phyloP scores from a whole-genome alignment of 371 early-diverging fungal species.

The Mortierella sp. region DNA sequence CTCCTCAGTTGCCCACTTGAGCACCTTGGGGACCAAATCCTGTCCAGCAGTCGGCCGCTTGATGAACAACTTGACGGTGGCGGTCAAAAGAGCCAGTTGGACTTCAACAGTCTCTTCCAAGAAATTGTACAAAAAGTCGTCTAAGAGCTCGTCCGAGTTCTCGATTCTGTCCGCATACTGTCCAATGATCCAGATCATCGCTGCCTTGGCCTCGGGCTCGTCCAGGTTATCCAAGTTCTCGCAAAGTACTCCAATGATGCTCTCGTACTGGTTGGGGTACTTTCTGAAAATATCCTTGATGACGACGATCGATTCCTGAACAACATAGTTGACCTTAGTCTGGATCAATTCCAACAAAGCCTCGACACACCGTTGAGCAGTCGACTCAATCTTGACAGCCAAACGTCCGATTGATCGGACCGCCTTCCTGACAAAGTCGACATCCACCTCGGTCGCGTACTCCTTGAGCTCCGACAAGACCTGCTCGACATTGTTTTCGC shows the following conservation, averaged over 20 bases:
- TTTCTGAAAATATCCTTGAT: slow-evolving; percentile 96
- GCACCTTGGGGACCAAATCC: slow-evolving; percentile 87
- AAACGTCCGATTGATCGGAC: slow-evolving; percentile 94
- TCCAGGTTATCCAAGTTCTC: slow-evolving; percentile 92
- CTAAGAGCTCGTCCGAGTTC: slow-evolving; percentile 88
- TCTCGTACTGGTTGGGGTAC: slow-evolving; percentile 95
- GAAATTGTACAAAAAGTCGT: slow-evolving; percentile 86
- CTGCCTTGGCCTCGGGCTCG: slow-evolving; percentile 96
- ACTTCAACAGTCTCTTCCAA: slow-evolving; percentile 83
- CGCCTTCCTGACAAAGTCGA: slow-evolving; percentile 95
- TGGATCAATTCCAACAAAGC: slow-evolving; percentile 88
- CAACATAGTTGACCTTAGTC: slow-evolving; percentile 94
- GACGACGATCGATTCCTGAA: slow-evolving; percentile 95
- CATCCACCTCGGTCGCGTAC: slow-evolving; percentile 96
- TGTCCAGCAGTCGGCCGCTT: slow-evolving; percentile 87
- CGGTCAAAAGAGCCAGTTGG: slow-evolving; percentile 90
- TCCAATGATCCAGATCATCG: slow-evolving; percentile 98
- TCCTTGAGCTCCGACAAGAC: slow-evolving; percentile 94
- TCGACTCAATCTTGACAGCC: slow-evolving; percentile 90
- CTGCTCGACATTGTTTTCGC: slow-evolving; percentile 84
- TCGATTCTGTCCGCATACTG: slow-evolving; percentile 96
- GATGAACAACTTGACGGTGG: slow-evolving; percentile 86
- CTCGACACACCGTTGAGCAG: slow-evolving; percentile 90
- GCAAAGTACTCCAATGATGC: slow-evolving; percentile 88
- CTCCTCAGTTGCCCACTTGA: slow-evolving; percentile 91